Conservation (phyloP, 2,329 filamentous ascomycete genomes). For the Fusarium succisae region DNA sequence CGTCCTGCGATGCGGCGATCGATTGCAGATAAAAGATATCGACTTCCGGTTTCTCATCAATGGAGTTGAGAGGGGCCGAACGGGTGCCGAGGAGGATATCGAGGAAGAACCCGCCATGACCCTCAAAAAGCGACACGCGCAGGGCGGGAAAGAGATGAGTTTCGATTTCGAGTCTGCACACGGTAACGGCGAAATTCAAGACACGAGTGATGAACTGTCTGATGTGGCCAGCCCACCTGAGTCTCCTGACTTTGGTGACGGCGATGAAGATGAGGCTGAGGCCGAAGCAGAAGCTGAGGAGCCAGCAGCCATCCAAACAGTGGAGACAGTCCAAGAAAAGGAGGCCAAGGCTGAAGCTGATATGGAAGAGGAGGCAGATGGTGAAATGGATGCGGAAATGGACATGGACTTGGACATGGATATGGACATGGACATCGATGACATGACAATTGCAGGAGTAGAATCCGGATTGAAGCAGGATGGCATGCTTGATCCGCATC, state of each 20-base stretch:
- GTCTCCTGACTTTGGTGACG: constrained; percentile 51
- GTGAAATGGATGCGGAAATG: constrained; percentile 19
- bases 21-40: constrained; percentile 78
- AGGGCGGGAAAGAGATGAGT: constrained; percentile 75
- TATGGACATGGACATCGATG: constrained; percentile 35
- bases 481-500: constrained; percentile 46
- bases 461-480: constrained; percentile 45
- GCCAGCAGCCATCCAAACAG: constrained; percentile 32
- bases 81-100: constrained; percentile 65
- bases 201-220: constrained; percentile 64
- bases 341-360: constrained; percentile 44
- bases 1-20: constrained; percentile 69
- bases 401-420: constrained; percentile 36
- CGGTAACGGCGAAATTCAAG: constrained; percentile 64
- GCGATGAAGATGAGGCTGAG: constrained; percentile 47
- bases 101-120: constrained; percentile 57
- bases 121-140: constrained; percentile 59
- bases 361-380: constrained; percentile 25
- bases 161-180: constrained; percentile 75
- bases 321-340: constrained; percentile 41
- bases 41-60: constrained; percentile 75
- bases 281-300: constrained; percentile 33
- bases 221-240: constrained; percentile 55
- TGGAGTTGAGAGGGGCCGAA: constrained; percentile 65
- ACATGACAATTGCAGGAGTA: constrained; percentile 36